phyloP scores from a whole-genome alignment of 345 rosid genomes.

The Luvunga scandens region DNA sequence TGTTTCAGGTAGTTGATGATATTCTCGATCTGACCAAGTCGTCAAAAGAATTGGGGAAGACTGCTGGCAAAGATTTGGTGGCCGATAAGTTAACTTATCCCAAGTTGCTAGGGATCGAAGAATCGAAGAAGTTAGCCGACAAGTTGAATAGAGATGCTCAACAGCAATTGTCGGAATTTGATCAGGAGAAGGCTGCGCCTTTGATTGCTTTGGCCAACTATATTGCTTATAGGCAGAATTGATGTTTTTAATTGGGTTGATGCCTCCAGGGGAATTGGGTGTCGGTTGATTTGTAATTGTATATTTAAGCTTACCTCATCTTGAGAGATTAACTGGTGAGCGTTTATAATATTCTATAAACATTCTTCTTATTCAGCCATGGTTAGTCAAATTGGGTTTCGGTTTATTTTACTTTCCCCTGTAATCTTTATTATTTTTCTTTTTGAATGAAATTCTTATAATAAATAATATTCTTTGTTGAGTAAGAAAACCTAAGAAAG shows the following conservation, averaged over 20 bases:
- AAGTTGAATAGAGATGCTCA: slow-evolving; percentile 70
- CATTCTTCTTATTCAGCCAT: slow-evolving; percentile 6
- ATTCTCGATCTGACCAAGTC: slow-evolving; percentile 91
- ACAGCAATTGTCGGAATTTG: slow-evolving; percentile 59
- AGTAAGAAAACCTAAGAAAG: neutral
- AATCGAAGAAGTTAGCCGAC: slow-evolving; percentile 65
- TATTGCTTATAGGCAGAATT: slow-evolving; percentile 82
- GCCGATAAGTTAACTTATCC: slow-evolving; percentile 87
- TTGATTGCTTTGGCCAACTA: slow-evolving; percentile 85
- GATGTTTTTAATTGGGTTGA: neutral
- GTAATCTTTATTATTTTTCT: neutral
- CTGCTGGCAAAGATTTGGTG: slow-evolving; percentile 91
- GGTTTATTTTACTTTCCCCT: neutral
- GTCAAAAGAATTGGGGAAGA: slow-evolving; percentile 79
- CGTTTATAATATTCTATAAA: neutral
- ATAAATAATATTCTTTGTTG: neutral
- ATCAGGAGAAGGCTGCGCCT: slow-evolving; percentile 69
- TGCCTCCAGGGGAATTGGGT: neutral
- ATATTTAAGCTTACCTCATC: neutral
- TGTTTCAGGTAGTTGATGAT: slow-evolving; percentile 96
- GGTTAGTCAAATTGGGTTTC: neutral
- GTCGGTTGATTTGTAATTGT: neutral
- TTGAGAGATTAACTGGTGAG: neutral
- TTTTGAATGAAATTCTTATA: neutral
- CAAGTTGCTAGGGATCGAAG: slow-evolving; percentile 77